Percentiles rank a stretch among this genome's conserved stretches.
phyloP scores from a whole-genome alignment of 345 rosid species.

The Kandelia obovata region DNA sequence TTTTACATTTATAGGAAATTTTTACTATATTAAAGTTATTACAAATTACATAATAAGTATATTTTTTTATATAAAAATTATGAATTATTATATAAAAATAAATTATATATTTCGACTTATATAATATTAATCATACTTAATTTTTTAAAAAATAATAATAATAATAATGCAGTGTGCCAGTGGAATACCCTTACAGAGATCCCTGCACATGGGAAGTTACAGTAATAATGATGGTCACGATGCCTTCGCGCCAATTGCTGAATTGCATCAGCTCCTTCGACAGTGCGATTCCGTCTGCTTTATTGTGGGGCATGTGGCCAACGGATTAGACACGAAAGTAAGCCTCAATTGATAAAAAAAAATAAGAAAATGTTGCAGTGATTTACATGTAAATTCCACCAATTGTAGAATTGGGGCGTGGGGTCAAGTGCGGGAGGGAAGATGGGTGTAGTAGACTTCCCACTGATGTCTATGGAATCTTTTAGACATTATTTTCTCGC shows the following conservation, averaged over 20 bases:
- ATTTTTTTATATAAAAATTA: too few species aligned
- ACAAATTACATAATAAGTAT: too few species aligned
- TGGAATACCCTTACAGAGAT: conserved; percentile 25
- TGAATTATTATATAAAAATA: too few species aligned
- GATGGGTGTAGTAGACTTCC: conserved; percentile 32
- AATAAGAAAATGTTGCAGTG: not conserved
- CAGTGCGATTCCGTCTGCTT: not conserved
- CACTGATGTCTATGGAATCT: conserved; percentile 20
- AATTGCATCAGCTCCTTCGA: not conserved
- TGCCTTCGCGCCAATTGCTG: conserved; percentile 1
- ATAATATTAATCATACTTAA: too few species aligned
- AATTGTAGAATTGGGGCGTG: not conserved
- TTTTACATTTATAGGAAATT: too few species aligned
- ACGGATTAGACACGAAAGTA: not conserved
- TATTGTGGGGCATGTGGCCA: not conserved
- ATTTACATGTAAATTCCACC: not conserved
- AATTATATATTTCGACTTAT: too few species aligned
- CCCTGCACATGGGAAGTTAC: conserved; percentile 25
- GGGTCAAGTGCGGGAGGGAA: not conserved
- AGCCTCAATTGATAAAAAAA: not conserved
- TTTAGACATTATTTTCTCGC: not conserved
- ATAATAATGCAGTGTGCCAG: conserved; percentile 8
- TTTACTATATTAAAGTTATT: too few species aligned
- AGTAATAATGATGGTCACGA: not conserved
- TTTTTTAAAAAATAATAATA: too few species aligned